Evolutionary conservation across 768 basidiomycete genomes (phyloP).

Genomic region (Rhizopogon salebrosus): DNA sequence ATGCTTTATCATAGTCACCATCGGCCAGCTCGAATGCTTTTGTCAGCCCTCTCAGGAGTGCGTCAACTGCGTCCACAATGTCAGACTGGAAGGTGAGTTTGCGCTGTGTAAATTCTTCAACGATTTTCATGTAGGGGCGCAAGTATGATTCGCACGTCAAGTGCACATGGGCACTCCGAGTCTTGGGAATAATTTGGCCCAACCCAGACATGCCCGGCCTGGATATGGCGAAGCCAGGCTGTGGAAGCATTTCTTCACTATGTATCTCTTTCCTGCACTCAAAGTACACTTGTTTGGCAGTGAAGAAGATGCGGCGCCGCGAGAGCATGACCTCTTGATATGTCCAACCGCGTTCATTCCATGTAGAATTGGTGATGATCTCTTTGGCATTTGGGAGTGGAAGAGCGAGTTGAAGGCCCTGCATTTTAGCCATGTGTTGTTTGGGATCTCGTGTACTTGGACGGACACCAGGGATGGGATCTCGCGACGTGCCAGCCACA

Average conservation of each 20-base stretch:
- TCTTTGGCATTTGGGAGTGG: constrained; percentile 10
- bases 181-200: too few relatives aligned
- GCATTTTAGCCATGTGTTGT: constrained; percentile 14
- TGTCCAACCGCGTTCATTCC: constrained; percentile 20
- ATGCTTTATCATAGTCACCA: neutral
- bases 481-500: neutral
- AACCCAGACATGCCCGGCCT: too few relatives aligned
- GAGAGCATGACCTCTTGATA: constrained; percentile 18
- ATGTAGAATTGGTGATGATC: constrained; percentile 4
- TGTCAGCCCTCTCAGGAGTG: neutral
- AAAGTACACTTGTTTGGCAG: constrained; percentile 17
- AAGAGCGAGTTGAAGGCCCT: constrained; percentile 17
- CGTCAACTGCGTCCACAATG: neutral
- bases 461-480: constrained; percentile 1
- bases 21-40: neutral
- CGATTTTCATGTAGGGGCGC: neutral
- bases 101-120: neutral
- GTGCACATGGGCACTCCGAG: too few relatives aligned
- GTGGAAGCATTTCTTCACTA: constrained; percentile 19
- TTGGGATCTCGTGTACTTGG: constrained; percentile 9
- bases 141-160: neutral
- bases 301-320: constrained; percentile 16
- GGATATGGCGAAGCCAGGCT: constrained; percentile 1
- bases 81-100: neutral
- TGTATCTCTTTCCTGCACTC: constrained; percentile 15